These are phyloP conservation scores for Daldinia decipiens DNA, from an alignment of 495 filamentous ascomycete genomes.

Conservation along the genomic window DNA sequence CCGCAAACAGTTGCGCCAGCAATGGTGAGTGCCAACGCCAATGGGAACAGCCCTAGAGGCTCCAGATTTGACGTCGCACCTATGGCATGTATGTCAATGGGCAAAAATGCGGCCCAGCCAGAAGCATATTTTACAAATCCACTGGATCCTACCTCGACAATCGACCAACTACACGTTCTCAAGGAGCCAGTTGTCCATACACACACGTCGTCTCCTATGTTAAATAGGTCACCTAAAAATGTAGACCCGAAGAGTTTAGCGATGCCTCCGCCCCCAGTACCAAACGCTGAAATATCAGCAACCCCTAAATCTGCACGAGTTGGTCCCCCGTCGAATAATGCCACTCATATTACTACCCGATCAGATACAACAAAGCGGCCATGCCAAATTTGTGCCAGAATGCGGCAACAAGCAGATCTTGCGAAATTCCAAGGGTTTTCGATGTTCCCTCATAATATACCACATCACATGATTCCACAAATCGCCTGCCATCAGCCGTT, in stretches of 20 bases:
- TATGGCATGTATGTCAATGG: constrained; percentile 19
- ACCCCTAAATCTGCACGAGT: neutral
- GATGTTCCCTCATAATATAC: constrained; percentile 33
- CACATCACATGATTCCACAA: constrained; percentile 40
- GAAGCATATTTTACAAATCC: neutral
- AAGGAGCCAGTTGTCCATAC: constrained; percentile 12
- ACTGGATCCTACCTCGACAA: neutral
- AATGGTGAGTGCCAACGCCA: constrained; percentile 5
- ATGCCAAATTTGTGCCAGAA: constrained; percentile 42
- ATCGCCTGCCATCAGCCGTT: constrained; percentile 35
- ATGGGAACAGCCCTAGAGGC: neutral
- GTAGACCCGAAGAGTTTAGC: constrained; percentile 8
- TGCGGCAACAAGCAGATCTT: constrained; percentile 42
- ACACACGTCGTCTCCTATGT: neutral
- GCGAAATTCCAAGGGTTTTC: constrained; percentile 41
- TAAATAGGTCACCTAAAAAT: neutral
- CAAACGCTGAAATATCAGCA: constrained; percentile 1
- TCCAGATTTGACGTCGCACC: constrained; percentile 10
- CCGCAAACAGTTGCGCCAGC: constrained; percentile 33
- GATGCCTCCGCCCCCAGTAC: constrained; percentile 40
- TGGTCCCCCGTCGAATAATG: constrained; percentile 8
- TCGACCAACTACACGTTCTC: constrained; percentile 8
- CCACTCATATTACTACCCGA: neutral
- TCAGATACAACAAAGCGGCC: constrained; percentile 33
- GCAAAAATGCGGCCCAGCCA: neutral